phyloP scores from a whole-genome alignment of 140 eudicot genomes.

The Anethum foeniculum region DNA sequence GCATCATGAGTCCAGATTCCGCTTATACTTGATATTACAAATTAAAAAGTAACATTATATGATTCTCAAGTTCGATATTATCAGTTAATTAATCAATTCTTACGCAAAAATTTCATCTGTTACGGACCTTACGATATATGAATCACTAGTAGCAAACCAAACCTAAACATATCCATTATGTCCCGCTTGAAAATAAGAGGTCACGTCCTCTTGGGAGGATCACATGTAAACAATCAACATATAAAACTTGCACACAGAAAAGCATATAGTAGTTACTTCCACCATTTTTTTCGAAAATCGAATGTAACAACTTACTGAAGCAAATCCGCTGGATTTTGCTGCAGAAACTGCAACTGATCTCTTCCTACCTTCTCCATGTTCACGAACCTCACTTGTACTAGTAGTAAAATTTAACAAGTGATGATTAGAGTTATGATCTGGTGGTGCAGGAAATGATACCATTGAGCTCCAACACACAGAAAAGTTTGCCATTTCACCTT shows the following conservation, averaged over 20 bases:
- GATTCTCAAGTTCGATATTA: no score
- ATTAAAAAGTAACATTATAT: no score
- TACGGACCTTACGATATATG: background rate
- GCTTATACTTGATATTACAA: no score
- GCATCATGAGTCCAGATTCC: background rate
- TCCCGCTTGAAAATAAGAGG: background rate
- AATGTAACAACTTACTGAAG: conserved; percentile 38
- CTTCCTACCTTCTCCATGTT: conserved; percentile 8
- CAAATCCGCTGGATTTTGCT: conserved; percentile 49
- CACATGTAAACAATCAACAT: background rate
- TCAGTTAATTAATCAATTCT: no score
- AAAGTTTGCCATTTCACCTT: background rate
- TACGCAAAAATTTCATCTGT: background rate
- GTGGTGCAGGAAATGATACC: conserved; percentile 1
- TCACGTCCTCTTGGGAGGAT: background rate
- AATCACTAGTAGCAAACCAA: background rate
- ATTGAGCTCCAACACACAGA: conserved; percentile 6
- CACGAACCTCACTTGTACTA: background rate
- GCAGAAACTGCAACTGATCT: conserved; percentile 26
- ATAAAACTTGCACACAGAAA: background rate
- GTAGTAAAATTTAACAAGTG: background rate
- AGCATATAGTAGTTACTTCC: background rate
- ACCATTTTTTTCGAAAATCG: background rate
- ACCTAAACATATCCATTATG: background rate
- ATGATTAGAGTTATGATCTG: background rate